Base-by-base conservation (phyloP, 192 early-diverging fungal genomes). In the Coemansia sp. region DNA sequence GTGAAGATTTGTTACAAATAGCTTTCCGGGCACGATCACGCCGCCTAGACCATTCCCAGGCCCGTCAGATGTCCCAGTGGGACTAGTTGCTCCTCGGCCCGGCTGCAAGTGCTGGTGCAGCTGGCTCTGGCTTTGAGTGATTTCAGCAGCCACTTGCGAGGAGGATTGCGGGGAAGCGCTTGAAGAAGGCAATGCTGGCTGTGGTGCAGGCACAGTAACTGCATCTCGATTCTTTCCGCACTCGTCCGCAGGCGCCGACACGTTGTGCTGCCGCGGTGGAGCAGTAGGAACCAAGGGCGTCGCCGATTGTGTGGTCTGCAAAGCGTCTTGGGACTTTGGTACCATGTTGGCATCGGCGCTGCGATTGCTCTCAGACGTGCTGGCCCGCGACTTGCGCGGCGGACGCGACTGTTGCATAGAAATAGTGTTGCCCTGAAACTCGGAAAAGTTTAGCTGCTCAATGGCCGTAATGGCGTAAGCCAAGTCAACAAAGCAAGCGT, bases 1-100 rank as follows among this genome's bases (percentile, higher is more conserved):
- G 36, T 80, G 78, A 35, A 80, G 68, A 18, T 70, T 70, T 22
- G 68, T 80, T 31, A 80, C 65, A 65, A 80, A 80, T 18, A 80
- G 60, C 65, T 80, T 80, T 10, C 71, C 68, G 1, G 75, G 75
- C 32, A 63, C 64, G 42, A 68, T 76, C 10, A 69, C 63, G 38
- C 67, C 71, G 31, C 67, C 68, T n/a, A 71, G 53, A 11, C 75
- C 75, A 23, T 29, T 46, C 21, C 65, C 67, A n/a, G 62, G 56
- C 3, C 56, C 50, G 6, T 59, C 66, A 5, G 19, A 9, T 17
- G 29, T 19, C 32, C 59, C 41, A 11, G 13, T 38, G 14, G 67
- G 58, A 35, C 53, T 65, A 25, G 39, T 26, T 21, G 46, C 45
- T 14, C 23, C 32, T 18, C 54, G 42, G 23, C 19, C n/a, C 35